These are phyloP conservation scores for Medicago ruthenica DNA, from an alignment of 306 rosid species.

Conservation along the genomic window DNA sequence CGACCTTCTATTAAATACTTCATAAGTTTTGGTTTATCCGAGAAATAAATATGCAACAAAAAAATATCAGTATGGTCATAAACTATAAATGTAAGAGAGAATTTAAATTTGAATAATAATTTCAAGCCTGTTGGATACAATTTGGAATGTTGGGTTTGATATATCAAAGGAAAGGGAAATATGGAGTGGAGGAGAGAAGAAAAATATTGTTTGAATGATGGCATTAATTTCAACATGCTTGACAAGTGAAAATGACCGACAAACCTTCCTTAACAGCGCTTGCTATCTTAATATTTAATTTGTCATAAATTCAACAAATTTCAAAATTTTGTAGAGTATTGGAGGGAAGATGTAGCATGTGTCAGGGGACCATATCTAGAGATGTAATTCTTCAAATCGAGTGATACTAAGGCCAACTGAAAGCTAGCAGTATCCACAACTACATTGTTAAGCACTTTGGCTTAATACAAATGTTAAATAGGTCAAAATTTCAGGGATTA, in stretches of 20 bases:
- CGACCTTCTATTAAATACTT: constrained; percentile 60
- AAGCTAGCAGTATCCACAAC: too few species aligned
- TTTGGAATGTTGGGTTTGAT: neutral
- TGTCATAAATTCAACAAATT: neutral
- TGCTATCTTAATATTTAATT: constrained; percentile 18
- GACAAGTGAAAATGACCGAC: constrained; percentile 35
- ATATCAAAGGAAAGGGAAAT: constrained; percentile 24
- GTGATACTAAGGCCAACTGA: too few species aligned
- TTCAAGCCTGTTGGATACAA: neutral
- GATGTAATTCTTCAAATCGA: too few species aligned
- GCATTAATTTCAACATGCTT: constrained; percentile 41
- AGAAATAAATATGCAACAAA: neutral
- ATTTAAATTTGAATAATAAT: constrained; percentile 32
- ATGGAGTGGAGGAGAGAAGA: neutral
- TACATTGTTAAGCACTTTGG: too few species aligned
- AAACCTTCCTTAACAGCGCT: neutral
- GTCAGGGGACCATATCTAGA: too few species aligned
- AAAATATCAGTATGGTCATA: neutral
- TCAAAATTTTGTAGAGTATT: too few species aligned
- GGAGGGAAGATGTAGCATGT: too few species aligned
- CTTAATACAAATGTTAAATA: too few species aligned
- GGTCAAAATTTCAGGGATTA: too few species aligned
- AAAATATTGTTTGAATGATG: constrained; percentile 34
- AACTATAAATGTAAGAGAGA: constrained; percentile 43
- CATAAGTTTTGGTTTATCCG: constrained; percentile 68